Conservation (phyloP, 768 basidiomycete species). For the Tylopilus sp. region DNA sequence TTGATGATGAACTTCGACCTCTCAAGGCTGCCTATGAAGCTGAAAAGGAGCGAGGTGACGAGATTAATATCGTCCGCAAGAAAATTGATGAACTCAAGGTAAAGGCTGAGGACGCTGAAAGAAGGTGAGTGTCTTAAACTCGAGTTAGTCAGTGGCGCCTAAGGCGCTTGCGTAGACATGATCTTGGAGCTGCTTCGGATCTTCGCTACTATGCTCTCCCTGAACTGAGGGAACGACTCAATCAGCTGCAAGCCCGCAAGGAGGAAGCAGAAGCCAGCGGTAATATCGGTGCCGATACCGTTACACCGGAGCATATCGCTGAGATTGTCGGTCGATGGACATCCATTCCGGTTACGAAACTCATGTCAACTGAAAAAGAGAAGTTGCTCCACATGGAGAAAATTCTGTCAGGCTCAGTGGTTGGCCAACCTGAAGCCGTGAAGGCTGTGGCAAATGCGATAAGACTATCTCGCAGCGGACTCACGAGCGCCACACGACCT, state of each 20-base stretch:
- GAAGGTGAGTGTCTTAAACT: constrained; percentile 48
- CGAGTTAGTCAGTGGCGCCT: not conserved
- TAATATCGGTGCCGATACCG: constrained; percentile 57
- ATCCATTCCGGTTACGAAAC: constrained; percentile 81
- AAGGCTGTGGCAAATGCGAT: constrained; percentile 93
- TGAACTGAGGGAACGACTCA: constrained; percentile 73
- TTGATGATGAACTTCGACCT: constrained; percentile 82
- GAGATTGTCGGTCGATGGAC: constrained; percentile 95
- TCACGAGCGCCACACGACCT: constrained; percentile 83
- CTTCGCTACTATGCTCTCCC: constrained; percentile 91
- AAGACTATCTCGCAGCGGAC: constrained; percentile 87
- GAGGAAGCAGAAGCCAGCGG: constrained; percentile 55
- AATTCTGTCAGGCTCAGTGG: constrained; percentile 68
- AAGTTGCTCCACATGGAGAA: constrained; percentile 87
- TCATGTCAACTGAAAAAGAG: constrained; percentile 89
- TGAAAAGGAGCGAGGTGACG: constrained; percentile 78
- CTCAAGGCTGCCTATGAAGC: constrained; percentile 84
- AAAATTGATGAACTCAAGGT: constrained; percentile 89
- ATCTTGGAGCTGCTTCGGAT: constrained; percentile 78
- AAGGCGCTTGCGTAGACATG: constrained; percentile 42
- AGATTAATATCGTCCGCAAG: constrained; percentile 69
- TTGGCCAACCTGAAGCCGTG: constrained; percentile 90
- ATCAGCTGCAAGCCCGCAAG: constrained; percentile 69
- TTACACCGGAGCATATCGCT: constrained; percentile 87
- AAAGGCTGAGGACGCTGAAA: constrained; percentile 91